Evolutionary conservation across 331 rosid species (phyloP).

Genomic region (Acacia concinna): DNA sequence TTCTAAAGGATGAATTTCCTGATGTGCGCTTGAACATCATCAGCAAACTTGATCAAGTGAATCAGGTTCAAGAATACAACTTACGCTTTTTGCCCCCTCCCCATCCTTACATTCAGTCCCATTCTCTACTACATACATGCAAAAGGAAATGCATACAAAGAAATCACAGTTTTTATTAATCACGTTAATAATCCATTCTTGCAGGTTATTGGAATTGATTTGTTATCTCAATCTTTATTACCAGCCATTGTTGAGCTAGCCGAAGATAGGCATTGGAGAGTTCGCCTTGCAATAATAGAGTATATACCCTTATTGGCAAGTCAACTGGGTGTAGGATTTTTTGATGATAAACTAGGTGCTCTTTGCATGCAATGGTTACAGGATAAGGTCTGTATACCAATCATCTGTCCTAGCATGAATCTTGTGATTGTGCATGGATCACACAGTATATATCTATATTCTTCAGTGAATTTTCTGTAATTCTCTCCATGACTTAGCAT

Average conservation of each 20-base stretch:
- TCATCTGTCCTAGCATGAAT: slow-evolving; percentile 7
- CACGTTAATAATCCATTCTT: slow-evolving; percentile 28
- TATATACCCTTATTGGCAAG: slow-evolving; percentile 94
- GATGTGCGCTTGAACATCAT: slow-evolving; percentile 96
- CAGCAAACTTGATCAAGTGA: slow-evolving; percentile 99
- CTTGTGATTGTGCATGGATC: background rate
- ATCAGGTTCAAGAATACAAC: slow-evolving; percentile 59
- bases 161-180: slow-evolving; percentile 11
- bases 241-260: slow-evolving; percentile 99
- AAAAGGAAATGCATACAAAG: background rate
- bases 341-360: slow-evolving; percentile 90
- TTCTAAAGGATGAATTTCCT: slow-evolving; percentile 95
- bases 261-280: slow-evolving; percentile 99
- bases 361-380: slow-evolving; percentile 99
- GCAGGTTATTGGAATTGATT: slow-evolving; percentile 96
- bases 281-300: slow-evolving; percentile 94
- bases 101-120: background rate
- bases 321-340: slow-evolving; percentile 93
- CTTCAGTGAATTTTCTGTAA: background rate
- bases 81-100: slow-evolving; percentile 1
- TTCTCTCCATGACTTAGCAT: background rate
- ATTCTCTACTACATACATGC: slow-evolving; percentile 5
- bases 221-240: slow-evolving; percentile 88
- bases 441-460: background rate
- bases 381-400: slow-evolving; percentile 71